A percentile compares a stretch with the other conserved stretches of the same genome.
phyloP scores from a whole-genome alignment of 352 stramenopile genomes.

The Pythium monospermum region DNA sequence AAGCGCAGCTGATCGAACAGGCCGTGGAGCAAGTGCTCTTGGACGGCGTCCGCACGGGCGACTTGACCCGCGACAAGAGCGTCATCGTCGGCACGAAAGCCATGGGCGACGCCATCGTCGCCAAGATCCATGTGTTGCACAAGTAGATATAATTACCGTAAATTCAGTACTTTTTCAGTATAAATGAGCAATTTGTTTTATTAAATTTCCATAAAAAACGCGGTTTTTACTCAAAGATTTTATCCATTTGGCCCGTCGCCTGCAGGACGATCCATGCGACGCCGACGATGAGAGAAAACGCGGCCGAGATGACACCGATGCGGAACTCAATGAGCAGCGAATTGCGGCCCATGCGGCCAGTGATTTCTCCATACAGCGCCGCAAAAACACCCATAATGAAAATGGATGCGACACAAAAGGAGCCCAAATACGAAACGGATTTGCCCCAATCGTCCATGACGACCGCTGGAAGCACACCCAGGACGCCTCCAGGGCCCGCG shows the following conservation, averaged over 20 bases:
- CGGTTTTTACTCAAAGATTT: constrained; percentile 52
- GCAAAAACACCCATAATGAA: constrained; percentile 91
- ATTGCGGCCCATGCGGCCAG: constrained; percentile 44
- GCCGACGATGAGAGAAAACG: constrained; percentile 70
- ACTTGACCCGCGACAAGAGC: constrained; percentile 63
- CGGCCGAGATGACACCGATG: constrained; percentile 66
- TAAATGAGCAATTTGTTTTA: not conserved
- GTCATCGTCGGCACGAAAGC: constrained; percentile 56
- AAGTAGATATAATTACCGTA: not conserved
- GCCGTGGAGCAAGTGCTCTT: constrained; percentile 82
- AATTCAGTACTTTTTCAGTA: no score
- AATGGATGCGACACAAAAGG: constrained; percentile 87
- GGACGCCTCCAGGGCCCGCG: constrained; percentile 46
- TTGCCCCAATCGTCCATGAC: constrained; percentile 63
- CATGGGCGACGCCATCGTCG: constrained; percentile 80
- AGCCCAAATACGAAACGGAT: constrained; percentile 75
- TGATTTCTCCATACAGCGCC: constrained; percentile 74
- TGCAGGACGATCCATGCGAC: constrained; percentile 74
- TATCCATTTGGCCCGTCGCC: constrained; percentile 57
- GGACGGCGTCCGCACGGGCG: constrained; percentile 79
- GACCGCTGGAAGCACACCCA: constrained; percentile 84
- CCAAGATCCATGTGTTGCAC: constrained; percentile 60
- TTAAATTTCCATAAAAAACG: not conserved
- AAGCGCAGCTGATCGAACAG: constrained; percentile 75
- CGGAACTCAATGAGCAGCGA: constrained; percentile 56